Evolutionary conservation across 768 basidiomycete genomes (phyloP), one percentile per base, ranked within the genome.

Genomic region (Grammothele lineata): DNA sequence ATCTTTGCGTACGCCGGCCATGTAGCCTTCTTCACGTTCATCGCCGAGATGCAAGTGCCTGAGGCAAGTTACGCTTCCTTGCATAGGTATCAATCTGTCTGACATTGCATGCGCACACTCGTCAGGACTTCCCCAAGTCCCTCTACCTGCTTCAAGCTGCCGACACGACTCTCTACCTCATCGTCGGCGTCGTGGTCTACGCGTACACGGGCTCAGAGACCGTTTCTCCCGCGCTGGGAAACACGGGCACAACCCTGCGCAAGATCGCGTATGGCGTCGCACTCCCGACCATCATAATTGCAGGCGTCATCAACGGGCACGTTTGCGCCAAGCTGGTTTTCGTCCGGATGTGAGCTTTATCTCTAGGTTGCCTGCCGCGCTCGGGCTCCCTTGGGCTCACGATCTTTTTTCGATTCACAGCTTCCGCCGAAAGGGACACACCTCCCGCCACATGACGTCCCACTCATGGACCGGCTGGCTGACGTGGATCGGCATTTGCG

Each of bases 21-120:
- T 37, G 61, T 64, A 30, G 62, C 51, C 1, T 64, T 64, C 54
- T 61, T 64, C 51, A 62, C 61, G 2, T 64, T 64, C 51, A 64
- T 64, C 40, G 51, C 62, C 5, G 62, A 64, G 52, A 62, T 64
- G 62, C 56, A 56, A 53, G 45, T 57, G 37, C 62, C 62, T 5
- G 37, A 50, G 39, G 59, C 58, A 19, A 3, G 52, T 40, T 5
- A 1, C 26, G 2, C 17, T 17, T n/a, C 18, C n/a, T n/a, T 36
- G 15, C 12, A 8, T 6, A 6, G 17, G 9, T 36, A 23, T 50
- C 23, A 7, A 30, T 7, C 27, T 14, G 7, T 30, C 27, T 30
- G 14, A 7, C 7, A 14, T 30, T 14, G 27, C 14, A 7, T 30
- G 27, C 3, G 26, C 42, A 27, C 33, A 26, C 15, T 9, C 24